Base-by-base conservation (phyloP, 1,284 basidiomycete genomes). In the Porphyrellus sp. region DNA sequence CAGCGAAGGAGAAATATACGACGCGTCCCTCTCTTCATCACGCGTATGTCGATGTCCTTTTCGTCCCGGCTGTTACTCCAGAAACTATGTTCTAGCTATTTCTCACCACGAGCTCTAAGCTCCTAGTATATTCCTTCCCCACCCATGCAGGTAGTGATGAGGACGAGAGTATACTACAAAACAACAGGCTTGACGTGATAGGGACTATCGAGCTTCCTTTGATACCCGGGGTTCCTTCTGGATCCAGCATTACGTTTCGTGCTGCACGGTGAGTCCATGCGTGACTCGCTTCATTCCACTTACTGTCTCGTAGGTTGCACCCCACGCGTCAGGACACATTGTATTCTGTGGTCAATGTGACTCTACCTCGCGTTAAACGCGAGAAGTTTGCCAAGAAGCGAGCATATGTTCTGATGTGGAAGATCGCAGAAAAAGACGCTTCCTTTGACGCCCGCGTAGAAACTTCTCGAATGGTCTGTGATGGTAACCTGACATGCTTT, bases 401-500 rank as follows among this genome's bases (percentile, higher is more conserved):
- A 47, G 81, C 82, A 2, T 89, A 79, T 59, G 64, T 88, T 5
- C 76, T 77, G 56, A 85, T 79, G 64, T 89, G 86, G 86, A 76
- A 82, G 57, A 75, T 83, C 12, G 68, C 76, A 70, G 35, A 71
- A 79, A 31, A 69, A 64, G 54, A 75, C 72, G 60, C 63, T 80
- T 18, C 64, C 47, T 46, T 68, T 13, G 54, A 61, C n/a, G 51
- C 43, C 37, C 18, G 16, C 11, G 8, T 70, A 69, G 85, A 79
- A 5, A 82, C 78, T 54, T 72, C 72, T 16, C 77, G 79, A 50
- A 86, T 87, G 66, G 72, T 93, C 8, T 83, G 86, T 18, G 85
- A 88, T 57, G 85, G 86, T 59, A 87, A 88, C 13, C 67, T 95
- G 33, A 96, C 94, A 4, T 89, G 86, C 59, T 88, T 97, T 65